phyloP scores from a whole-genome alignment of 345 rosid genomes.

The Stellera chamaejasme region DNA sequence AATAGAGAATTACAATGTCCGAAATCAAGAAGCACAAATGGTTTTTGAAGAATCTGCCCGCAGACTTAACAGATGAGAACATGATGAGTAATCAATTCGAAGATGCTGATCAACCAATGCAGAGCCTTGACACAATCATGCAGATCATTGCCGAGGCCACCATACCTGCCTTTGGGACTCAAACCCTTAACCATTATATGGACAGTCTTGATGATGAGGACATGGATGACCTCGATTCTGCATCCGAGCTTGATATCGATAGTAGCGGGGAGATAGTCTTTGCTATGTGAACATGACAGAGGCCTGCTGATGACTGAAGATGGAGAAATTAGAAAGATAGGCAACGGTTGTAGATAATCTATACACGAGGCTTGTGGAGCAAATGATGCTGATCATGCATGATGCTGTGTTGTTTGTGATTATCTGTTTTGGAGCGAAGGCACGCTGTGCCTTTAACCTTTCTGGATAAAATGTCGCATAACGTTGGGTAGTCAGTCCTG shows the following conservation, averaged over 20 bases:
- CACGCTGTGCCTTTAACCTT: no score
- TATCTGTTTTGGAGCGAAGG: no score
- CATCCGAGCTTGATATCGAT: constrained; percentile 77
- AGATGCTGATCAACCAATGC: constrained; percentile 74
- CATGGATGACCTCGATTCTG: constrained; percentile 84
- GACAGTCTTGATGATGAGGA: constrained; percentile 69
- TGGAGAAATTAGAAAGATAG: no score
- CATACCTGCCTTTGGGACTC: constrained; percentile 55
- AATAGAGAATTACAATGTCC: constrained; percentile 83
- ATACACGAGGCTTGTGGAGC: no score
- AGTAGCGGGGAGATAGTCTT: constrained; percentile 94
- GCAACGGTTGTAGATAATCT: no score
- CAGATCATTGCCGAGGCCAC: constrained; percentile 93
- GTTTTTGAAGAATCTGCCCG: constrained; percentile 91
- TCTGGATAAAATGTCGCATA: no score
- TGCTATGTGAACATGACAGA: constrained; percentile 27
- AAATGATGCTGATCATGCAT: no score
- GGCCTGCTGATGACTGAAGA: no score
- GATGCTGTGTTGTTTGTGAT: no score
- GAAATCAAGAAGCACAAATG: constrained; percentile 72
- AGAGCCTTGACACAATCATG: constrained; percentile 78
- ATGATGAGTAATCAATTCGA: constrained; percentile 45
- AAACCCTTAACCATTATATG: constrained; percentile 33
- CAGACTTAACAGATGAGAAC: constrained; percentile 59
- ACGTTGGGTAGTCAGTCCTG: no score